Percentiles rank a stretch among this genome's conserved stretches.
These are phyloP conservation scores for Colletotrichum horii DNA, from an alignment of 2,329 filamentous ascomycete species.

Conservation along the genomic window DNA sequence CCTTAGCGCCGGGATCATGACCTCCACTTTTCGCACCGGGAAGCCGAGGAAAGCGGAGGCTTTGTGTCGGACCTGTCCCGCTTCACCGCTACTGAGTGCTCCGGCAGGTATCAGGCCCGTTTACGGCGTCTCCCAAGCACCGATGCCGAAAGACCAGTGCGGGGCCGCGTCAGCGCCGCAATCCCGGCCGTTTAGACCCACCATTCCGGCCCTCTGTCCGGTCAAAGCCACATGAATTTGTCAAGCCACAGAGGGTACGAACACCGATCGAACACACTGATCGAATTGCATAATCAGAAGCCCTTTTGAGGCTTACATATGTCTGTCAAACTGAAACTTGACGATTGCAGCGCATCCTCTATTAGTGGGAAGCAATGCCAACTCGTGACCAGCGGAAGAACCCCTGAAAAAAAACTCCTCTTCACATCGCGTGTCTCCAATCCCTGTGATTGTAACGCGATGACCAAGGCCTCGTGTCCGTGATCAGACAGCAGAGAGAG, in stretches of 20 bases:
- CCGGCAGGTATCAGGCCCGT: neutral
- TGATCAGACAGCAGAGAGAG: neutral
- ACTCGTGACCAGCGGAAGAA: neutral
- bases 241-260: neutral
- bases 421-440: neutral
- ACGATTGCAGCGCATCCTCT: neutral
- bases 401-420: neutral
- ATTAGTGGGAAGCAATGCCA: neutral
- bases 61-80: neutral
- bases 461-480: neutral
- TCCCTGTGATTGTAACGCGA: neutral
- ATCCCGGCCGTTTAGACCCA: neutral
- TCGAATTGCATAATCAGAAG: neutral
- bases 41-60: neutral
- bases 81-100: neutral
- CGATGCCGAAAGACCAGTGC: neutral
- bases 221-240: neutral
- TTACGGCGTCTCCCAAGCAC: neutral
- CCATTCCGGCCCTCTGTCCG: neutral
- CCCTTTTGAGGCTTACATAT: neutral
- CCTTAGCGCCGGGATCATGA: neutral
- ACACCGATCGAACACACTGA: neutral
- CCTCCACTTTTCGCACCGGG: neutral
- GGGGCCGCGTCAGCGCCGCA: neutral
- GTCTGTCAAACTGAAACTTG: neutral